Evolutionary conservation across 2,329 filamentous ascomycete species (phyloP), one percentile per base, ranked within the genome.

Genomic region (Paecilomyces variotii): DNA sequence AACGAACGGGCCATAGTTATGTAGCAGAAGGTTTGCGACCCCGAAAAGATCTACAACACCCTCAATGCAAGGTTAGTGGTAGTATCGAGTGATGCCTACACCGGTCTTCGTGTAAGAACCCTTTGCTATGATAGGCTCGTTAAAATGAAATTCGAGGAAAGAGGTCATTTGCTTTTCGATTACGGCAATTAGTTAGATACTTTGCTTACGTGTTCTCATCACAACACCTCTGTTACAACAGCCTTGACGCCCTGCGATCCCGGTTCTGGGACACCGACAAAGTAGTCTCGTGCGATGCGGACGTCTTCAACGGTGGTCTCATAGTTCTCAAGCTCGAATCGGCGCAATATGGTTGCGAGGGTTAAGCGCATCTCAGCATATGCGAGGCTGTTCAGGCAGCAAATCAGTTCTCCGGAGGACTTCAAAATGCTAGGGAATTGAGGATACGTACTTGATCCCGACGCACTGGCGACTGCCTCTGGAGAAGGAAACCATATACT

Each of bases 391-490:
- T 24, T 45, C n/a, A 24, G 39, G n/a, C 50, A 28, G 45, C n/a
- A 1, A 32, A n/a, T 54, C 6, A 51, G 55, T 25, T 19, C 6
- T n/a, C 34, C 7, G 54, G 10, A 3, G 24, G 14, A n/a, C 26
- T 24, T 27, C n/a, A 30, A 25, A 1, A n/a, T 2, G n/a, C 30
- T 14, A 6, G 25, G 34, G 34, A 2, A n/a, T 3, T 27, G 7
- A 12, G 10, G 30, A 26, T 45, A 56, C 61, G 12, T 63, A 71
- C 68, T 80, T 77, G 51, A 77, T 76, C 12, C 79, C 79, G 10
- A 78, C 68, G 60, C 79, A 82, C 65, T 75, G 74, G 24, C 79
- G 67, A 2, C 70, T 74, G 0, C 79, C 79, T 45, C 68, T 71
- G 34, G 68, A 68, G 56, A 79, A 79, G 0, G 71, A 60, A 7